A percentile compares a stretch with the other conserved stretches of the same genome.
Conservation (phyloP, 2,329 filamentous ascomycete species). For the Colletotrichum sp. region DNA sequence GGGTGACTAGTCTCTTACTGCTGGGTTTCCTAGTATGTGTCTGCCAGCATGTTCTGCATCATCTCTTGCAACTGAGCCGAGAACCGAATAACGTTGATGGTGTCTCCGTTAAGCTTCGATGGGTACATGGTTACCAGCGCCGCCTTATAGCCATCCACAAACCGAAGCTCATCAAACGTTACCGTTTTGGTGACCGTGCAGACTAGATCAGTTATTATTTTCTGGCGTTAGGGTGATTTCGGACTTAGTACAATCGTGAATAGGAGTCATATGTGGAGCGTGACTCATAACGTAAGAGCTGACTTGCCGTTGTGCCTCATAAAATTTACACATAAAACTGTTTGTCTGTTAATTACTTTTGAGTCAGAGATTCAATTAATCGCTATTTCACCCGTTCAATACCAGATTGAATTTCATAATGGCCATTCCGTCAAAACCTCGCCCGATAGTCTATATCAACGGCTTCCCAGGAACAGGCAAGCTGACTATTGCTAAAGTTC, state of each 20-base stretch:
- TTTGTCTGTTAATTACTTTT: rapidly evolving
- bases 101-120: neutral
- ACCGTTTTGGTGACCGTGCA: neutral
- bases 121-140: neutral
- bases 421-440: neutral
- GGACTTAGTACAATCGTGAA: neutral
- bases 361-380: rapidly evolving
- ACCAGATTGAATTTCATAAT: neutral
- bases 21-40: neutral
- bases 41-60: neutral
- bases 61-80: neutral
- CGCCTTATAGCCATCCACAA: neutral
- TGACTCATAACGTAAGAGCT: neutral
- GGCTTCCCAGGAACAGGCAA: constrained; percentile 35
- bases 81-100: neutral
- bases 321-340: rapidly evolving
- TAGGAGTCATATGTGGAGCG: neutral
- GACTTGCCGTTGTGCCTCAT: neutral
- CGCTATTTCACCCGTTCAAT: neutral
- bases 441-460: constrained; percentile 29
- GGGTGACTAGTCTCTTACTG: neutral
- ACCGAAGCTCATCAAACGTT: neutral
- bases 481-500: constrained; percentile 29
- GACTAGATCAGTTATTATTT: neutral
- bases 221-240: neutral